Evolutionary conservation across 495 filamentous ascomycete species (phyloP).

Genomic region (Jackrogersella minutella): DNA sequence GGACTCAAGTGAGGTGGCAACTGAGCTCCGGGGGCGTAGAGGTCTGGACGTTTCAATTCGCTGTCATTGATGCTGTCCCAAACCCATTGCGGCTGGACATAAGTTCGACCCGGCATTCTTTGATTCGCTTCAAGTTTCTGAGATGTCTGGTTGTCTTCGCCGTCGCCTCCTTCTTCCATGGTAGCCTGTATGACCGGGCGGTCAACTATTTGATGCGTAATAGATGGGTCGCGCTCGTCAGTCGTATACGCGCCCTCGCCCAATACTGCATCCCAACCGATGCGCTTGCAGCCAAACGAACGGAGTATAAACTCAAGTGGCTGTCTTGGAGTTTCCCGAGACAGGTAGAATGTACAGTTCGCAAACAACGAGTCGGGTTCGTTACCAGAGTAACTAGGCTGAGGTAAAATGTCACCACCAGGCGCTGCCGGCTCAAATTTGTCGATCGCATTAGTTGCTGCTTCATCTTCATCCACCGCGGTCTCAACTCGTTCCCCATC

Average conservation of each 20-base stretch:
- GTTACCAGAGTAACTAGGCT: conserved; percentile 70
- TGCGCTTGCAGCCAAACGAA: conserved; percentile 93
- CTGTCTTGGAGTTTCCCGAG: conserved; percentile 89
- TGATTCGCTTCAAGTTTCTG: conserved; percentile 62
- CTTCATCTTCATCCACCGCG: conserved; percentile 59
- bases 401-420: conserved; percentile 84
- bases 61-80: conserved; percentile 96
- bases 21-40: conserved; percentile 88
- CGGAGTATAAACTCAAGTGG: conserved; percentile 93
- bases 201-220: conserved; percentile 97
- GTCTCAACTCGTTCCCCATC: conserved; percentile 56
- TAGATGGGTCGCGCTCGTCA: conserved; percentile 82
- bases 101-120: conserved; percentile 85
- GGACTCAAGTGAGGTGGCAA: conserved; percentile 95
- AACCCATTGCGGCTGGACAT: conserved; percentile 97
- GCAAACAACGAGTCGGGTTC: conserved; percentile 77
- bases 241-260: conserved; percentile 93
- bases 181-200: conserved; percentile 73
- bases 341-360: conserved; percentile 89
- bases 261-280: conserved; percentile 89
- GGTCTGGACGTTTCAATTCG: conserved; percentile 82
- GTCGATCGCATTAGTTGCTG: conserved; percentile 76
- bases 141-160: conserved; percentile 63
- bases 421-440: conserved; percentile 81
- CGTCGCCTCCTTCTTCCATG: conserved; percentile 64